Evolutionary conservation across 768 basidiomycete genomes (phyloP).

Genomic region (Mrakia gelida): DNA sequence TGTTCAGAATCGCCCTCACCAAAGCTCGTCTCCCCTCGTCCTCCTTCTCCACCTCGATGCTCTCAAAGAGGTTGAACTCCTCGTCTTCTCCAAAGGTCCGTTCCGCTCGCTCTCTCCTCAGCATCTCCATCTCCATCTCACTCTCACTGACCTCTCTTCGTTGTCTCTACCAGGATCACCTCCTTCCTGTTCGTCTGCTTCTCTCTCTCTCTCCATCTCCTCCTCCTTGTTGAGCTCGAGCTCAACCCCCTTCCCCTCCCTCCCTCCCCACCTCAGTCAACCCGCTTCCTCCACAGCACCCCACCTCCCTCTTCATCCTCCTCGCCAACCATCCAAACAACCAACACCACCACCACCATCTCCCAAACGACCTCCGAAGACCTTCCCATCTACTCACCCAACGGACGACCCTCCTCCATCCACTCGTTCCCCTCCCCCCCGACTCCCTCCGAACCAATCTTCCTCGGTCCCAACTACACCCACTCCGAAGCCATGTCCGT

Average conservation of each 20-base stretch:
- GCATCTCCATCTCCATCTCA: background rate
- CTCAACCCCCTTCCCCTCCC: background rate
- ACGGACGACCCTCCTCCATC: background rate
- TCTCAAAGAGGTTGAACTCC: conserved; percentile 2
- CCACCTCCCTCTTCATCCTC: background rate
- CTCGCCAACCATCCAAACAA: background rate
- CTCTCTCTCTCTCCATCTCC: background rate
- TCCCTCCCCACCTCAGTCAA: background rate
- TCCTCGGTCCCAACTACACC: conserved; percentile 11
- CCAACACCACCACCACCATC: background rate
- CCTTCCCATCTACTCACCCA: background rate
- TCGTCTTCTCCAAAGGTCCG: conserved; percentile 4
- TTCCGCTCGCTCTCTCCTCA: background rate
- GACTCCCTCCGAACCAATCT: conserved; percentile 6
- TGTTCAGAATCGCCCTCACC: background rate
- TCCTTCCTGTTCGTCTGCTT: background rate
- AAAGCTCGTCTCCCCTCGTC: background rate
- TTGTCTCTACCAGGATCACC: background rate
- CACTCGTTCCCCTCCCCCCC: conserved; percentile 9
- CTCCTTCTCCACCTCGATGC: background rate
- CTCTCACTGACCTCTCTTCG: background rate
- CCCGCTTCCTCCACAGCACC: conserved; percentile 5
- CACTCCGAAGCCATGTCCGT: conserved; percentile 1
- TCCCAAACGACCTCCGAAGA: background rate
- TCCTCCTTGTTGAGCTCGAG: background rate